A percentile compares a stretch with the other conserved stretches of the same genome.
Conservation (phyloP, 208 protist genomes). For the Acanthamoeba healyi region DNA sequence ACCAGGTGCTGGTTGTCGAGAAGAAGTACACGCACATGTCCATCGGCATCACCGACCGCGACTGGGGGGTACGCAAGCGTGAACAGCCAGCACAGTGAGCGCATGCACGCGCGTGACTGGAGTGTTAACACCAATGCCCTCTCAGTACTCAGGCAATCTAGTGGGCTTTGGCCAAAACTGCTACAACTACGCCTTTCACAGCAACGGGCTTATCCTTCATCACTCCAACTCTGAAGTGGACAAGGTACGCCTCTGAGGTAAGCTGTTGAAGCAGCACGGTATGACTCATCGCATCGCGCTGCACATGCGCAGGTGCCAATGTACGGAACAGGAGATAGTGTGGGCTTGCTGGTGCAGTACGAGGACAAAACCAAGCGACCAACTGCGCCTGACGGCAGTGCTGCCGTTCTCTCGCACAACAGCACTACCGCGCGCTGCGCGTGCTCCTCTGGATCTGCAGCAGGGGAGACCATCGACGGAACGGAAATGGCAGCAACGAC, state of each 20-base stretch:
- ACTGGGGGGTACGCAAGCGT: slow-evolving; percentile 10
- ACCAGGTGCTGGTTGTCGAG: background rate
- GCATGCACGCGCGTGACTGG: background rate
- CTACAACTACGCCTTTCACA: slow-evolving; percentile 42
- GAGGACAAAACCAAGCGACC: background rate
- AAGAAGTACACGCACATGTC: slow-evolving; percentile 63
- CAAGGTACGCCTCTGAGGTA: background rate
- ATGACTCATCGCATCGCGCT: no score
- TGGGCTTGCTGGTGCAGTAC: slow-evolving; percentile 22
- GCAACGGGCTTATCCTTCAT: slow-evolving; percentile 24
- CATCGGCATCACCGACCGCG: slow-evolving; percentile 35
- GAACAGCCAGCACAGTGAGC: no score
- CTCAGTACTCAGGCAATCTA: slow-evolving; percentile 19
- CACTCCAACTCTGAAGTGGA: background rate
- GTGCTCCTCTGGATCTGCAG: no score
- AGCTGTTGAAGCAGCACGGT: no score
- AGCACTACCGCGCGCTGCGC: no score
- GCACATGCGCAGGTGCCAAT: slow-evolving; percentile 26
- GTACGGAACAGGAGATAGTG: background rate
- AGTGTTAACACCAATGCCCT: no score
- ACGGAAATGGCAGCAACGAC: background rate
- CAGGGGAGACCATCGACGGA: background rate
- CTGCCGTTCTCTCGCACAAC: background rate
- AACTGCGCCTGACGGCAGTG: background rate
- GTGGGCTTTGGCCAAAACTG: slow-evolving; percentile 31